These are phyloP conservation scores for Macrotyloma uniflorum DNA, from an alignment of 306 rosid genomes.

Conservation along the genomic window DNA sequence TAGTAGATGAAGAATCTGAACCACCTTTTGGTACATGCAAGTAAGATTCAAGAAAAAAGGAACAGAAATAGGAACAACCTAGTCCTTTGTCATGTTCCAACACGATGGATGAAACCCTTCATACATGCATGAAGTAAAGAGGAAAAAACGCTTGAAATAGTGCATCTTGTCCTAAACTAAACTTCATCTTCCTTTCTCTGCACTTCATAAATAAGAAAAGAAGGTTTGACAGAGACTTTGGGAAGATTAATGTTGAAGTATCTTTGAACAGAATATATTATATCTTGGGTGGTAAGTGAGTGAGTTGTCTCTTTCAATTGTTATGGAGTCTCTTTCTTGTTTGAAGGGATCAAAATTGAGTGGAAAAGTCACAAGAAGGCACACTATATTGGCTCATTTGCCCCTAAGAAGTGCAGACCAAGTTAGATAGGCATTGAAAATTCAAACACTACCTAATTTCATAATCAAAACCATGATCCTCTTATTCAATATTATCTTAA, in stretches of 20 bases:
- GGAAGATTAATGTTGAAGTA: conserved; percentile 21
- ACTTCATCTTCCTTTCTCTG: neutral
- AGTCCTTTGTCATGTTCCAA: neutral
- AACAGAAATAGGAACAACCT: neutral
- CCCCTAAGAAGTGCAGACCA: conserved; percentile 35
- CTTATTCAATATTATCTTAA: conserved; percentile 6
- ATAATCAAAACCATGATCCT: conserved; percentile 2
- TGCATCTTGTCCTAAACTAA: neutral
- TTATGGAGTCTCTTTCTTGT: conserved; percentile 33
- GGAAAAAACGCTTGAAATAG: neutral
- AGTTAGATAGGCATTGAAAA: conserved; percentile 36
- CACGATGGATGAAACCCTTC: neutral
- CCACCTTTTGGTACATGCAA: neutral
- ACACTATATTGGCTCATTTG: neutral
- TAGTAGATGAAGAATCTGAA: too few relatives aligned
- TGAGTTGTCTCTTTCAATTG: conserved; percentile 36
- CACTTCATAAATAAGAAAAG: neutral
- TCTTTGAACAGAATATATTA: conserved; percentile 25
- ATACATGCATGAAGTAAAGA: neutral
- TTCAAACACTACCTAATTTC: conserved; percentile 43
- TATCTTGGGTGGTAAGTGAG: neutral
- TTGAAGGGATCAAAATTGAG: conserved; percentile 1
- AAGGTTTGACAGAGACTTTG: conserved; percentile 31
- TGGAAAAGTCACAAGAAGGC: conserved; percentile 32
- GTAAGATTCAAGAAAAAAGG: neutral